Conservation (phyloP, 208 protist genomes). For the Acanthamoeba culbertsoni region DNA sequence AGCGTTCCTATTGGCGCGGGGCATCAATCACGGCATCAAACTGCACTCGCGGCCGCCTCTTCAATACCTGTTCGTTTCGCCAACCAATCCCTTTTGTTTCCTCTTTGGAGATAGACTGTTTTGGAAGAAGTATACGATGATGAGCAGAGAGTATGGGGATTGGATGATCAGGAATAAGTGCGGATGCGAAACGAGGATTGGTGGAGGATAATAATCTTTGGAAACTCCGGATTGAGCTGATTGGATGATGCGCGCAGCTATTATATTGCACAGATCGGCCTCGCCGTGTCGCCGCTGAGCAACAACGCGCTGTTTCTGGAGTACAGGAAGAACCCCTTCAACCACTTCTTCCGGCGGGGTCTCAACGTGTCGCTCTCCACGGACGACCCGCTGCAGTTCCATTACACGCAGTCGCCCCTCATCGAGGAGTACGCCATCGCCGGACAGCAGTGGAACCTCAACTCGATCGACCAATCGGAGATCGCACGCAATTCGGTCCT, state of each 20-base stretch:
- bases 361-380: constrained; percentile 97
- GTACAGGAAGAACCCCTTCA: constrained; percentile 97
- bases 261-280: constrained; percentile 96
- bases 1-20: constrained; percentile 92
- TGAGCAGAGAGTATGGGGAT: no score
- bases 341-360: constrained; percentile 93
- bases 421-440: constrained; percentile 99
- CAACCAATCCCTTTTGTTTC: neutral
- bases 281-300: constrained; percentile 98
- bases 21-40: constrained; percentile 97
- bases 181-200: no score
- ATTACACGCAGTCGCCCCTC: constrained; percentile 97
- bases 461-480: constrained; percentile 96
- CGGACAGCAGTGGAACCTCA: constrained; percentile 92
- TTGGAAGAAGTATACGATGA: no score
- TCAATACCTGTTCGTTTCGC: constrained; percentile 95
- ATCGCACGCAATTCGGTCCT: constrained; percentile 97
- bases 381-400: constrained; percentile 97
- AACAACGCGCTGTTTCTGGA: constrained; percentile 98
- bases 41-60: constrained; percentile 92
- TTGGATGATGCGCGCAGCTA: constrained; percentile 75
- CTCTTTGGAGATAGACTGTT: neutral
- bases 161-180: no score
- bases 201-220: no score
- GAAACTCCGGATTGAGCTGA: no score